Conservation (phyloP, 108 stramenopile genomes). For the Chaetoceros muelleri region DNA sequence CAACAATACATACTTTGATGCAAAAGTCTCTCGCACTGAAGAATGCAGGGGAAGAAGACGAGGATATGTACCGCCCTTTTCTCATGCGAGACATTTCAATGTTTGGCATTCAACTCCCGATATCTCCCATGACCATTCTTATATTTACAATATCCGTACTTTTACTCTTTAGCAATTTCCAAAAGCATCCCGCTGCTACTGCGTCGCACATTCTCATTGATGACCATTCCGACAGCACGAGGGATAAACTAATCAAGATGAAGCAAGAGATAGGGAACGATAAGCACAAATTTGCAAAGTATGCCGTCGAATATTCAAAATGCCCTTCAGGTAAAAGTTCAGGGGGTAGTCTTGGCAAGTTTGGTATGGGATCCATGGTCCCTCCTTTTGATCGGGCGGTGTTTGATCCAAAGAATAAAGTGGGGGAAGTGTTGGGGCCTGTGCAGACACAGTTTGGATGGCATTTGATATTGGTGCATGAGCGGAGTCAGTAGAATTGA, state of each 20-base stretch:
- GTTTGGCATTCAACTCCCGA: slow-evolving; percentile 8
- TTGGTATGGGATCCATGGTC: slow-evolving; percentile 43
- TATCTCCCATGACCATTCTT: slow-evolving; percentile 6
- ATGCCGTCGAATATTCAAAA: slow-evolving; percentile 37
- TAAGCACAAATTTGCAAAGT: slow-evolving; percentile 31
- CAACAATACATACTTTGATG: no score
- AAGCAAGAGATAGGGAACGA: slow-evolving; percentile 34
- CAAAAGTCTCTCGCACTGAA: no score
- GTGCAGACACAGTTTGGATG: slow-evolving; percentile 60
- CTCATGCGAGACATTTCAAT: slow-evolving; percentile 15
- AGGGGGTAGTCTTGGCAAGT: slow-evolving; percentile 42
- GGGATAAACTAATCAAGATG: slow-evolving; percentile 26
- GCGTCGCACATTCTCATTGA: slow-evolving; percentile 55
- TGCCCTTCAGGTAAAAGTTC: slow-evolving; percentile 48
- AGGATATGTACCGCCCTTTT: no score
- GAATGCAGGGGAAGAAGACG: no score
- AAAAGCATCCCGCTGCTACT: slow-evolving; percentile 23
- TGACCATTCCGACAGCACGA: slow-evolving; percentile 27
- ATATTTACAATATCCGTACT: background rate
- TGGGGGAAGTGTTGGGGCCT: slow-evolving; percentile 34
- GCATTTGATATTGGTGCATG: slow-evolving; percentile 59
- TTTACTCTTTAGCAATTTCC: background rate
- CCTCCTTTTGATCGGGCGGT: slow-evolving; percentile 49
- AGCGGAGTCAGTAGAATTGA: slow-evolving; percentile 12
- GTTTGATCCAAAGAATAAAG: slow-evolving; percentile 34